These are phyloP conservation scores for Phanerochaete carnosa DNA, from an alignment of 768 basidiomycete species.

Conservation along the genomic window DNA sequence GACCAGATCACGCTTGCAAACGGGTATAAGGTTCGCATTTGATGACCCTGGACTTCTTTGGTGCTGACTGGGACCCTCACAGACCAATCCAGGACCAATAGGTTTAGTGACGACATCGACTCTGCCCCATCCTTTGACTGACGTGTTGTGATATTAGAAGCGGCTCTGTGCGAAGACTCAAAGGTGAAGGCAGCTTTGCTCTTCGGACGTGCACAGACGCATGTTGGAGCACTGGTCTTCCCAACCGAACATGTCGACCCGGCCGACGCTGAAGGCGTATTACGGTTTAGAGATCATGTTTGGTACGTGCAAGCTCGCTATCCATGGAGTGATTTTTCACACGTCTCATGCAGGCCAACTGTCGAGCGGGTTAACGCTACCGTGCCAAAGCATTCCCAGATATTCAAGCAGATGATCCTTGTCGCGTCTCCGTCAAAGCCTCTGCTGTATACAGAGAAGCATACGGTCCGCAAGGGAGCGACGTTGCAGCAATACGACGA, in stretches of 20 bases:
- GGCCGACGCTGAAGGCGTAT: neutral
- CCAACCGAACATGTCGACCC: neutral
- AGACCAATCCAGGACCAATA: slow-evolving; percentile 36
- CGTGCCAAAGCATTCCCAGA: slow-evolving; percentile 36
- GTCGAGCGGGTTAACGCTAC: slow-evolving; percentile 34
- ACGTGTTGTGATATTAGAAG: slow-evolving; percentile 24
- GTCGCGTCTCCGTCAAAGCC: slow-evolving; percentile 15
- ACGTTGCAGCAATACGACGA: slow-evolving; percentile 13
- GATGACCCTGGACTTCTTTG: too few relatives aligned
- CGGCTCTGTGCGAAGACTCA: slow-evolving; percentile 28
- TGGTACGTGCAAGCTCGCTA: neutral
- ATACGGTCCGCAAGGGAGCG: slow-evolving; percentile 11
- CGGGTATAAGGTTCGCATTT: slow-evolving; percentile 34
- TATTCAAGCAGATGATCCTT: slow-evolving; percentile 35
- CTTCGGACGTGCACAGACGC: slow-evolving; percentile 33
- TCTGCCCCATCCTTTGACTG: neutral
- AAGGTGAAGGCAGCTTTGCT: slow-evolving; percentile 28
- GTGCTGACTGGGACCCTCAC: neutral
- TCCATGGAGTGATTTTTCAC: neutral
- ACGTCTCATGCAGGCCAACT: slow-evolving; percentile 23
- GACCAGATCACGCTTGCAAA: slow-evolving; percentile 29
- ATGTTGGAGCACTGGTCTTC: slow-evolving; percentile 32
- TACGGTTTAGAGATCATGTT: slow-evolving; percentile 6
- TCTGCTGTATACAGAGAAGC: slow-evolving; percentile 17
- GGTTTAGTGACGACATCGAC: slow-evolving; percentile 24